Base-by-base conservation (phyloP, 345 rosid species). In the Populus ilicifolia region DNA sequence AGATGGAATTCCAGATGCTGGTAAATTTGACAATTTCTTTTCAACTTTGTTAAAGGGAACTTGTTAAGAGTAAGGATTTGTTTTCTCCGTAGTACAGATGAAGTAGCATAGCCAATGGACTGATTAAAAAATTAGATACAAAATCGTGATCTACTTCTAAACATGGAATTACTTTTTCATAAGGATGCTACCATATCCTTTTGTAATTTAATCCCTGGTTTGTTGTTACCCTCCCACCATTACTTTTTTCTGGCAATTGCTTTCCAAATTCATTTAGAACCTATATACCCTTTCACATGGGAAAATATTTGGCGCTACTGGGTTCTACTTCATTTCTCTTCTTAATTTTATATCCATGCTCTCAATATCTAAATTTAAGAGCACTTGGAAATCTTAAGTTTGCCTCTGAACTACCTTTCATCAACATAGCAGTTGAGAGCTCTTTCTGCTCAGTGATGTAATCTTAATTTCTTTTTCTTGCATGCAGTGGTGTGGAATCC, bases 1-100 rank as follows among this genome's bases (percentile, higher is more conserved):
- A 83, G 97, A 96, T 78, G 98, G 99, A 61, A 94, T 96, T 84
- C 93, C 98, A 46, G 97, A 92, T 89, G 97, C 98, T 71, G 99
- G 99, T 92, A 83, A 91, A 87, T 71, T 76, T 62, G 30, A 36
- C 72, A 33, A 59, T 43, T 30, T 18, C 56, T 20, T 70, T 23
- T 56, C 62, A 2, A 30, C 38, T 43, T 48, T 18, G 35, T 61
- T 71, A 17, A 66, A 36, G 39, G 10, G 36, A 10, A 46, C 56
- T n/a, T 75, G 29, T 8, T n/a, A 59, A n/a, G 63, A 23, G 29
- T 0, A 59, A 23, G 29, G 29, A 23, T 59, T 11, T 9, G 10
- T n/a, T n/a, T 59, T n/a, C 12, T 23, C 63, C 63, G 14, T n/a
- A 1, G 29, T 10, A 25, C 25, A 12, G 25, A 59, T 59, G 25